Base-by-base conservation (phyloP, 768 basidiomycete genomes). In the Rhodotorula graminis region DNA sequence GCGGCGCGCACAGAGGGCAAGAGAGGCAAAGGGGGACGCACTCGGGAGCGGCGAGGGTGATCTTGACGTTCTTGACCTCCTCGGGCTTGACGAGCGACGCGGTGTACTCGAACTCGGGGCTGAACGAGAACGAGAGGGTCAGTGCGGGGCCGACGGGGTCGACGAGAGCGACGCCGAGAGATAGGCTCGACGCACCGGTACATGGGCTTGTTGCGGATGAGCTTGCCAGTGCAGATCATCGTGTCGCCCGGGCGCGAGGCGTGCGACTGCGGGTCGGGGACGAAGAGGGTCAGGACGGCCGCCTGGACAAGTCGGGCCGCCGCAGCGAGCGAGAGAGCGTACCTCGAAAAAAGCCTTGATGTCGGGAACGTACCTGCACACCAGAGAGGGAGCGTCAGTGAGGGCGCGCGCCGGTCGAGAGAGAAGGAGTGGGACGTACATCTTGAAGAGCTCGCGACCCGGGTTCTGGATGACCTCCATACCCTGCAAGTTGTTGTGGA, bases 11-110 rank as follows among this genome's bases (percentile, higher is more conserved):
- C 12, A 4, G 4, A 11, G 47, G 18, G 5, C 11, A 15, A 21
- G 47, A 47, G 47, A 23, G 88, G 85, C 78, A 88, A 88, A 79
- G 86, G 7, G 87, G 29, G 49, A 47, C 88, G 89, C 49, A 46
- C 56, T 87, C 86, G 7, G 89, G 89, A 0, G 88, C 86, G 70
- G 86, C 88, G 80, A 89, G 82, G 23, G 88, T 90, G 70, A 90
- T 77, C 80, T 92, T 91, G 80, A 90, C 84, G 77, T 84, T 83
- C 77, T 84, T 84, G 70, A 88, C 86, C 53, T 78, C 74, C 31
- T 75, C 70, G n/a, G 71, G 67, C 42, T 75, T 59, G 61, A 78
- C 69, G 52, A 71, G 40, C 21, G 67, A 69, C 59, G 65, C 61
- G 57, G 77, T 29, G 70, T 56, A 73, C 52, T 76, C 68, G 59